A percentile compares a stretch with the other conserved stretches of the same genome.
Conservation (phyloP, 371 early-diverging fungal genomes). For the Vairimorpha ceranae region DNA sequence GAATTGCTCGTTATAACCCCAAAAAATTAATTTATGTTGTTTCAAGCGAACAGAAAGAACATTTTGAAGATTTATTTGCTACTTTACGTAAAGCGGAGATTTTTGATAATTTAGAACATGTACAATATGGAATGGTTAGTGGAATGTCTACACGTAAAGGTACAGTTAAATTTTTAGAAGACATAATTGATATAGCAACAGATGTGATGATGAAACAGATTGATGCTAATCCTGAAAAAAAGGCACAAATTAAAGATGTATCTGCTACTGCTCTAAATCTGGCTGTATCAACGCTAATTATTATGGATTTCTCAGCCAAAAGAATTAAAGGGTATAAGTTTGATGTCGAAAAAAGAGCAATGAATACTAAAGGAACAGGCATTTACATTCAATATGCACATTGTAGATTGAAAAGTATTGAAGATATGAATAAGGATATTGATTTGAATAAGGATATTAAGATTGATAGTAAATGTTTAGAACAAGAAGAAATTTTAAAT, state of each 20-base stretch:
- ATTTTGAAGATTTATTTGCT: slow-evolving; percentile 89
- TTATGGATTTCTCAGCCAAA: slow-evolving; percentile 87
- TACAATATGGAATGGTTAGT: slow-evolving; percentile 88
- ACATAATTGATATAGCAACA: slow-evolving; percentile 80
- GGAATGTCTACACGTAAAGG: slow-evolving; percentile 93
- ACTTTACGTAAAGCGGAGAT: slow-evolving; percentile 73
- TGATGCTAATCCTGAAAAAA: slow-evolving; percentile 75
- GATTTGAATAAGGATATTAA: slow-evolving; percentile 25
- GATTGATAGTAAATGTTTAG: slow-evolving; percentile 65
- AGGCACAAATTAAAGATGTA: slow-evolving; percentile 74
- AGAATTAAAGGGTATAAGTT: slow-evolving; percentile 93
- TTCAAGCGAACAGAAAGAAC: slow-evolving; percentile 82
- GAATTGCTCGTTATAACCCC: slow-evolving; percentile 78
- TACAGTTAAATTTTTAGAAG: slow-evolving; percentile 89
- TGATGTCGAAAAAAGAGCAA: slow-evolving; percentile 71
- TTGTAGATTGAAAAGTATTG: slow-evolving; percentile 66
- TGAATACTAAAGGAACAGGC: slow-evolving; percentile 94
- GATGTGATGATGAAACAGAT: slow-evolving; percentile 84
- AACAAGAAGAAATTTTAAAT: slow-evolving; percentile 69
- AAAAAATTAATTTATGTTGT: slow-evolving; percentile 90
- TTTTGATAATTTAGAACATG: slow-evolving; percentile 73
- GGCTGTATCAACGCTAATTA: slow-evolving; percentile 75
- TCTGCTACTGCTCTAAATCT: slow-evolving; percentile 70
- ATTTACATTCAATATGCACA: slow-evolving; percentile 79
- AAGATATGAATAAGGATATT: slow-evolving; percentile 66